phyloP scores from a whole-genome alignment of 1,284 basidiomycete species.

The Tetrapyrgos nigripes region DNA sequence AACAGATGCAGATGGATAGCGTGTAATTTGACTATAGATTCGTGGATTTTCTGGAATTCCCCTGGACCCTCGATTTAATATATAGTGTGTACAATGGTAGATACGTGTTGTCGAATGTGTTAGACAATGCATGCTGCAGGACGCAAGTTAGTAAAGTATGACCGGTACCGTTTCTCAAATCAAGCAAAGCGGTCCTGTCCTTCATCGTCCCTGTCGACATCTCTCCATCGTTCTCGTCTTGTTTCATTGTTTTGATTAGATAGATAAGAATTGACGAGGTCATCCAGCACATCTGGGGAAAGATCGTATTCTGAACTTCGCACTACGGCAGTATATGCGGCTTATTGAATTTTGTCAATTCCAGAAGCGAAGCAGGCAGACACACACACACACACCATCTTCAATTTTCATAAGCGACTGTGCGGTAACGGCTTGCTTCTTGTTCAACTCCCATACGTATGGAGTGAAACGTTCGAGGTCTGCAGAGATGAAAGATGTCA shows the following conservation, averaged over 20 bases:
- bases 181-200: neutral
- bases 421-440: slow-evolving; percentile 88
- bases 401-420: slow-evolving; percentile 95
- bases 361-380: neutral
- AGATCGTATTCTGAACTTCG: slow-evolving; percentile 76
- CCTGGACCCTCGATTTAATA: too few relatives aligned
- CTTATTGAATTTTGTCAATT: slow-evolving; percentile 40
- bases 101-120: too few relatives aligned
- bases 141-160: too few relatives aligned
- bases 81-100: too few relatives aligned
- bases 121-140: too few relatives aligned
- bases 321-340: slow-evolving; percentile 72
- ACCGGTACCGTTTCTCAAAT: too few relatives aligned
- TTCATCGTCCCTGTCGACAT: slow-evolving; percentile 31
- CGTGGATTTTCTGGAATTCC: too few relatives aligned
- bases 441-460: slow-evolving; percentile 74
- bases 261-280: slow-evolving; percentile 61
- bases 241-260: slow-evolving; percentile 32
- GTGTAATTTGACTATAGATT: too few relatives aligned
- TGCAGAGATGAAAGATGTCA: slow-evolving; percentile 32
- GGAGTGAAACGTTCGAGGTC: slow-evolving; percentile 81
- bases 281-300: slow-evolving; percentile 68
- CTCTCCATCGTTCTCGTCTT: slow-evolving; percentile 26
- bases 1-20: too few relatives aligned
- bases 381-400: slow-evolving; percentile 66